A percentile compares a stretch with the other conserved stretches of the same genome.
phyloP scores from a whole-genome alignment of 1,284 basidiomycete genomes.

The Peniophora sp. region DNA sequence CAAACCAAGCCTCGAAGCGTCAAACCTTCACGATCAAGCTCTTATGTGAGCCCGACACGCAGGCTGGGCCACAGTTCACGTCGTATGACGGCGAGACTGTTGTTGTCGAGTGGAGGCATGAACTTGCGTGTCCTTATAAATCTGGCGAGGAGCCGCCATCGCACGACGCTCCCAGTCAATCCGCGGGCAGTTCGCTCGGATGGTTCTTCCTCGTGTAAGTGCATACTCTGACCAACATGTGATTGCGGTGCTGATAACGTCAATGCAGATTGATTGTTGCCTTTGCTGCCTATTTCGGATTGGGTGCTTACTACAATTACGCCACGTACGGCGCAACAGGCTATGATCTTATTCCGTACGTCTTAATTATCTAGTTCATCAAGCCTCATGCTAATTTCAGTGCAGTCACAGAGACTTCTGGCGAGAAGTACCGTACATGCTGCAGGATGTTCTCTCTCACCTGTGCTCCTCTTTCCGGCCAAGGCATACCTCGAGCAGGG shows the following conservation, averaged over 20 bases:
- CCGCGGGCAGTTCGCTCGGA: constrained; percentile 66
- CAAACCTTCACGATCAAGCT: constrained; percentile 59
- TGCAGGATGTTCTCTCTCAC: constrained; percentile 68
- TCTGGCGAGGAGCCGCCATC: constrained; percentile 22
- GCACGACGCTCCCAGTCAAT: constrained; percentile 10
- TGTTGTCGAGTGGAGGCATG: constrained; percentile 50
- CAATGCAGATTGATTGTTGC: constrained; percentile 52
- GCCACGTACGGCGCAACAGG: constrained; percentile 76
- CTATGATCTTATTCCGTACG: constrained; percentile 73
- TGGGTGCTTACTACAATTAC: constrained; percentile 81
- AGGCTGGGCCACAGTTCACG: constrained; percentile 36
- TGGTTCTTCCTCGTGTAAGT: constrained; percentile 81
- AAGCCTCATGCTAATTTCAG: not conserved
- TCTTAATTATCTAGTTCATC: constrained; percentile 12
- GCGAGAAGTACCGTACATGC: constrained; percentile 80
- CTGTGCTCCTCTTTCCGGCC: constrained; percentile 65
- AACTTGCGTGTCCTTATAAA: constrained; percentile 41
- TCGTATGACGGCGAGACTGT: constrained; percentile 53
- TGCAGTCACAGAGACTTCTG: constrained; percentile 79
- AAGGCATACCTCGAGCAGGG: constrained; percentile 49
- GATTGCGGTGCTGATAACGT: not conserved
- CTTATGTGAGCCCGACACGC: constrained; percentile 33
- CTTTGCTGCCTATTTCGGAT: constrained; percentile 57
- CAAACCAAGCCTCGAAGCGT: constrained; percentile 27
- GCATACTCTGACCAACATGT: not conserved